Evolutionary conservation across 2,329 filamentous ascomycete species (phyloP).

Genomic region (Talaromyces albobiverticillius): DNA sequence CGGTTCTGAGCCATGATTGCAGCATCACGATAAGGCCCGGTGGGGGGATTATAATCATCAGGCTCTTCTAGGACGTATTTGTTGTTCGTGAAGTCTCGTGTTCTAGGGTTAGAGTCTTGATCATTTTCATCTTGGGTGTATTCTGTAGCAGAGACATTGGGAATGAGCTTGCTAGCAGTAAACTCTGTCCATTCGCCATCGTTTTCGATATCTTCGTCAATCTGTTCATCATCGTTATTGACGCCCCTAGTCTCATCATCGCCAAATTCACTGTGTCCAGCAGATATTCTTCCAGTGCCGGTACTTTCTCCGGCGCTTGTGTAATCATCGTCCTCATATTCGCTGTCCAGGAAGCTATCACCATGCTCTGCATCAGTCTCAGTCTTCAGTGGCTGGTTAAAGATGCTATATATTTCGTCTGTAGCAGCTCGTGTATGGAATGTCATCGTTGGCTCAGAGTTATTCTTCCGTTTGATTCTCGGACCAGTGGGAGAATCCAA

Average conservation of each 20-base stretch:
- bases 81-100: slow-evolving; percentile 42
- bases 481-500: slow-evolving; percentile 83
- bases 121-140: slow-evolving; percentile 28
- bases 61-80: slow-evolving; percentile 65
- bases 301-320: slow-evolving; percentile 85
- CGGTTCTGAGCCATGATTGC: slow-evolving; percentile 80
- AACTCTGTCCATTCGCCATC: slow-evolving; percentile 86
- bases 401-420: slow-evolving; percentile 96
- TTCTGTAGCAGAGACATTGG: slow-evolving; percentile 32
- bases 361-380: slow-evolving; percentile 44
- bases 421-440: slow-evolving; percentile 92
- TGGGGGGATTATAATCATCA: slow-evolving; percentile 80
- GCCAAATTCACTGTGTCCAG: slow-evolving; percentile 61
- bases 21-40: slow-evolving; percentile 76
- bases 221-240: slow-evolving; percentile 33
- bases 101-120: slow-evolving; percentile 33
- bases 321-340: slow-evolving; percentile 70
- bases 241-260: slow-evolving; percentile 53
- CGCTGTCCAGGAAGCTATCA: slow-evolving; percentile 65
- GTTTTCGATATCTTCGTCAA: slow-evolving; percentile 33
- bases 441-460: slow-evolving; percentile 91
- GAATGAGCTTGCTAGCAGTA: slow-evolving; percentile 68
- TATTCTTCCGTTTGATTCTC: slow-evolving; percentile 76
- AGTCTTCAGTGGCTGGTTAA: slow-evolving; percentile 75
- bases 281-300: slow-evolving; percentile 68